These are phyloP conservation scores for Westerdykella sp. DNA, from an alignment of 2,329 filamentous ascomycete species.

Conservation along the genomic window DNA sequence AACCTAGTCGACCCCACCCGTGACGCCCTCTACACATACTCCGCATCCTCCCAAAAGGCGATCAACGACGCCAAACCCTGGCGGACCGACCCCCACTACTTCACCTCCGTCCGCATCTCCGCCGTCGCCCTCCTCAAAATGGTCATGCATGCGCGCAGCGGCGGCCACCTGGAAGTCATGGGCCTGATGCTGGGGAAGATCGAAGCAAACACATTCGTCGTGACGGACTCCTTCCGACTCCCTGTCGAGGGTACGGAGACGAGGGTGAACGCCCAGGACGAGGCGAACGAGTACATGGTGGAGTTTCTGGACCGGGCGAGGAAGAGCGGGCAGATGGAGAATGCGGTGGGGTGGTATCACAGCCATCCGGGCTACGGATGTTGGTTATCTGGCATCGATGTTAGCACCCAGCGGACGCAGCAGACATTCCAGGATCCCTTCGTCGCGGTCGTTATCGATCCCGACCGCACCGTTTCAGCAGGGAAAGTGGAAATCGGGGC, in stretches of 20 bases:
- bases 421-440: slow-evolving; percentile 86
- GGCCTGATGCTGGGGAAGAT: slow-evolving; percentile 96
- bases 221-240: slow-evolving; percentile 88
- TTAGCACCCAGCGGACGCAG: slow-evolving; percentile 77
- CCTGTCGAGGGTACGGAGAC: slow-evolving; percentile 99
- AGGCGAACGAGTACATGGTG: slow-evolving; percentile 96
- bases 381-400: slow-evolving; percentile 96
- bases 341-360: slow-evolving; percentile 97
- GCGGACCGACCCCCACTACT: slow-evolving; percentile 73
- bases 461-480: slow-evolving; percentile 87
- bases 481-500: slow-evolving; percentile 97
- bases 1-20: slow-evolving; percentile 77
- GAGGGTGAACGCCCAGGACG: slow-evolving; percentile 88
- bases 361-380: slow-evolving; percentile 96
- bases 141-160: slow-evolving; percentile 98
- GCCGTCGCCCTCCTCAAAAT: slow-evolving; percentile 95
- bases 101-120: slow-evolving; percentile 88
- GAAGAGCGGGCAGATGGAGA: slow-evolving; percentile 73
- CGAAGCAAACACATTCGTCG: slow-evolving; percentile 74
- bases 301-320: slow-evolving; percentile 72
- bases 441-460: slow-evolving; percentile 91
- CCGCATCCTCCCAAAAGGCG: slow-evolving; percentile 60
- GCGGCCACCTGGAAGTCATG: slow-evolving; percentile 91
- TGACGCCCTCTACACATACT: slow-evolving; percentile 87
- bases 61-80: slow-evolving; percentile 65